Evolutionary conservation across 176 grass and related monocot species (phyloP), one percentile per base, ranked within the genome.

Genomic region (Avena sativa): DNA sequence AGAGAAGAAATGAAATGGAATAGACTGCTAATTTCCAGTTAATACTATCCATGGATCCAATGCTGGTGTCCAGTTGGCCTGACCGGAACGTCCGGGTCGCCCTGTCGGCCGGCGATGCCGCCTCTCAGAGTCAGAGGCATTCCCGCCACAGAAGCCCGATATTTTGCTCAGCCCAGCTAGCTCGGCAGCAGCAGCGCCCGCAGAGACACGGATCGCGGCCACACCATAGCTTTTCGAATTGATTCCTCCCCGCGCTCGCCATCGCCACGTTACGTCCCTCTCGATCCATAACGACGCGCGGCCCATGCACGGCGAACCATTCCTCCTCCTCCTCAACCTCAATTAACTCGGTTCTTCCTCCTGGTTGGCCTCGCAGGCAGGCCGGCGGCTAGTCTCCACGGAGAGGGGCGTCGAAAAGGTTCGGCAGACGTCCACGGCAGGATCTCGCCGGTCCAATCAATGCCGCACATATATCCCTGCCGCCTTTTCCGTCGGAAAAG

Each of bases 391-490:
- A n/a, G n/a, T n/a, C n/a, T n/a, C n/a, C n/a, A n/a, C n/a, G n/a
- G n/a, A n/a, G 44, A 46, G 44, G 9, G 64, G 28, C 2, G 13
- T 40, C 16, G 69, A 47, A 72, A 73, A 40, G 19, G 15, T 73
- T 59, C 6, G 69, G 69, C 69, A 19, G 12, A 11, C 20, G 69
- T 10, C 38, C 11, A 21, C 49, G 25, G 74, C 49, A 55, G 74
- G 74, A 76, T 76, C 74, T 55, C 49, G 74, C 49, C 23, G 49
- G 49, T 55, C 49, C 49, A 76, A 76, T 76, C 25, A 76, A 76
- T 32, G 49, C 49, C 0, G 49, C 8, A 15, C 21, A n/a, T 40
- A 6, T 38, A 12, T 19, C 2, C 38, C 28, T 8, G 40, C 23
- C 34, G 49, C 73, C 47, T 75, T 75, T 66, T 65, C 64, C 83